phyloP scores from a whole-genome alignment of 805 yeast genomes.

The Schwanniomyces occidentalis region DNA sequence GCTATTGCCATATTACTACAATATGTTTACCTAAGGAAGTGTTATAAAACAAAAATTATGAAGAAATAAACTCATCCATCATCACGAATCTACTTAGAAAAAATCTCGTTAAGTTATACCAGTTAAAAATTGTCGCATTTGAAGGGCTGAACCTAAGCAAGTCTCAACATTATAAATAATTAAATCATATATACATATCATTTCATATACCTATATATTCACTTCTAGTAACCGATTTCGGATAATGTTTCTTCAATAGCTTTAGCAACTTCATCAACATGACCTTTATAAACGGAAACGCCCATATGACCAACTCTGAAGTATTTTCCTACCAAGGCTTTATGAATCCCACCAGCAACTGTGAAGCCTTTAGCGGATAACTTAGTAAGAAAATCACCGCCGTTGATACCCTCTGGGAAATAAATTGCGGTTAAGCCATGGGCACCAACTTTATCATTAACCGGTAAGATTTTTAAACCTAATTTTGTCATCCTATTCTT shows the following conservation, averaged over 20 bases:
- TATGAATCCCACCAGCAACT: constrained; percentile 89
- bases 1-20: constrained; percentile 33
- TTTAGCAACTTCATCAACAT: constrained; percentile 31
- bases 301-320: constrained; percentile 98
- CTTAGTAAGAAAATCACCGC: constrained; percentile 60
- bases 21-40: too few relatives aligned
- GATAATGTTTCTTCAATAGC: constrained; percentile 34
- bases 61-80: too few relatives aligned
- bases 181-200: too few relatives aligned
- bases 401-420: constrained; percentile 73
- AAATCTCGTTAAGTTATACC: too few relatives aligned
- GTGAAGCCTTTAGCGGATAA: constrained; percentile 67
- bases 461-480: constrained; percentile 73
- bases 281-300: constrained; percentile 53
- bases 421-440: constrained; percentile 86
- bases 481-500: constrained; percentile 55
- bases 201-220: neutral
- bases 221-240: constrained; percentile 18
- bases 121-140: too few relatives aligned
- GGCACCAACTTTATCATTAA: constrained; percentile 61
- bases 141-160: too few relatives aligned
- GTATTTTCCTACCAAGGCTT: constrained; percentile 74
- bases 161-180: too few relatives aligned
- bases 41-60: too few relatives aligned
- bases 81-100: too few relatives aligned